Evolutionary conservation across 2,329 filamentous ascomycete genomes (phyloP).

Genomic region (Talaromyces sp.): DNA sequence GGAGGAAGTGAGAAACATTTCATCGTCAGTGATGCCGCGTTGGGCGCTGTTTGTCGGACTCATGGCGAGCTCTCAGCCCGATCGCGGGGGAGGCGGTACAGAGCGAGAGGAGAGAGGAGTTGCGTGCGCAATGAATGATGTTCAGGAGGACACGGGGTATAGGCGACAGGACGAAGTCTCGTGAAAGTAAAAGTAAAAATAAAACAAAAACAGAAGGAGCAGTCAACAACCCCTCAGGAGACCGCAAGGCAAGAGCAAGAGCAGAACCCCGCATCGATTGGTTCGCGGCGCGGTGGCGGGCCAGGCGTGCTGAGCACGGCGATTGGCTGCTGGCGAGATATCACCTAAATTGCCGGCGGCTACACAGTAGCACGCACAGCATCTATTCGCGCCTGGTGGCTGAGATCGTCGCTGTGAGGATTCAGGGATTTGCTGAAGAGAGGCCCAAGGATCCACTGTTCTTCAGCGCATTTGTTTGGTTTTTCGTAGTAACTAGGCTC

Average conservation of each 20-base stretch:
- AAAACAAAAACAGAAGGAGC: not conserved
- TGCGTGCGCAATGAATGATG: not conserved
- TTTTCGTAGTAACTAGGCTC: too few species aligned
- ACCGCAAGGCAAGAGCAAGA: not conserved
- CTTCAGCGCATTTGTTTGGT: not conserved
- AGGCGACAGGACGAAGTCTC: not conserved
- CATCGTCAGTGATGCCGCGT: constrained; percentile 68
- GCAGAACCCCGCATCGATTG: constrained; percentile 2
- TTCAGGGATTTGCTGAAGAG: not conserved
- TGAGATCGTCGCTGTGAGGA: not conserved
- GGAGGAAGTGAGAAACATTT: constrained; percentile 68
- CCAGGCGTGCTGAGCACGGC: not conserved
- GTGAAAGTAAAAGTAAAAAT: not conserved
- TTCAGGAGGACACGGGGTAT: not conserved
- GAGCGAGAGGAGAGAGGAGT: not conserved
- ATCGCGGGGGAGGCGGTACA: not conserved
- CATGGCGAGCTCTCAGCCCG: constrained; percentile 27
- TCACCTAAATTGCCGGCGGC: not conserved
- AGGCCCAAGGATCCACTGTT: not conserved
- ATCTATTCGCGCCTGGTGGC: not conserved
- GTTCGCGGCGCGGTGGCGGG: not conserved
- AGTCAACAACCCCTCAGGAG: not conserved
- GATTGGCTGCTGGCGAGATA: constrained; percentile 2
- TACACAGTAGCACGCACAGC: not conserved
- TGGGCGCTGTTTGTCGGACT: constrained; percentile 36